Evolutionary conservation across 345 rosid genomes (phyloP), one percentile per base, ranked within the genome.

Genomic region (Xanthoceras sorbifolium): DNA sequence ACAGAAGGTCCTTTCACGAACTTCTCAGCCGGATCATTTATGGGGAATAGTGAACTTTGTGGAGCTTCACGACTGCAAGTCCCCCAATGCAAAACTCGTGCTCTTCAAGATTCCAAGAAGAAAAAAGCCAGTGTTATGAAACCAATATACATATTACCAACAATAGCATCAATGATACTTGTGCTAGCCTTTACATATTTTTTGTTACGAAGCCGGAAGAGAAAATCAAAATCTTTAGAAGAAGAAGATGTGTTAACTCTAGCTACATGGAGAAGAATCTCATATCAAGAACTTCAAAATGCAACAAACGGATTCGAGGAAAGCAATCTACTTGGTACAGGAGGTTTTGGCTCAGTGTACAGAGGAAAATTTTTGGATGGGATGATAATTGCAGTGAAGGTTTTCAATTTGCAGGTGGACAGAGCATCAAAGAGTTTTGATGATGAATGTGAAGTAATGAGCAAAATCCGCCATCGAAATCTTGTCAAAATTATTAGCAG

Each of bases 1-100:
- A 36, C 1, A 5, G 77, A 57, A 72, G 77, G 83, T 4, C 18
- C 77, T 17, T 80, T 80, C 48, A 14, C 6, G 50, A 75, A 62
- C 48, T 71, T 80, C 4, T 50, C 73, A 0, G 40, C 46, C 28
- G 17, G 31, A 44, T 80, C 76, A 12, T 80, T 61, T 17, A 9
- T 48, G 64, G 42, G 65, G 20, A 80, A 75, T 20, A 7, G 36
- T n/a, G 77, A 5, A 4, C 48, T 71, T 9, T 59, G 68, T 57
- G 69, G 72, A 9, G 4, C 66, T 22, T 11, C 23, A 0, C 11
- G 4, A 3, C 34, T 31, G 17, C 66, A 42, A 6, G 34, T 80
- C 65, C 65, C 70, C 2, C 55, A 40, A 3, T 74, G 75, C 42
- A 68, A 68, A 48, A 14, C 6, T 18, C 5, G 15, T 15, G 17